Evolutionary conservation across 805 yeast species (phyloP), one percentile per base, ranked within the genome.

Genomic region (Brettanomyces sp.): DNA sequence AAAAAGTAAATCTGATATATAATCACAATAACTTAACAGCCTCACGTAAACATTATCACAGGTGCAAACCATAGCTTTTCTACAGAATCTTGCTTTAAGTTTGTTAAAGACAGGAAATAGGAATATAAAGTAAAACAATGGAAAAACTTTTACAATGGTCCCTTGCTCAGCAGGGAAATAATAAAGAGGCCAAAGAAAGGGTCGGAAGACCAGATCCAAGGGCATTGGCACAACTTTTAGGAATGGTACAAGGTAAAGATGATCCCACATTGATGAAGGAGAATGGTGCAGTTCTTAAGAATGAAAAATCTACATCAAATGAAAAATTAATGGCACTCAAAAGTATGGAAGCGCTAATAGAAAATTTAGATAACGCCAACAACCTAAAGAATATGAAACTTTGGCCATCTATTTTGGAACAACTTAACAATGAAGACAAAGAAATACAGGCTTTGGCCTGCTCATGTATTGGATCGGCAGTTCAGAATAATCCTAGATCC

Each of bases 111-210:
- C 18, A 18, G 18, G 18, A 18, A 18, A 18, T 18, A 18, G 18
- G 32, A 28, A 28, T 9, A 28, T 28, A 28, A 9, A 28, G 32
- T 46, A 14, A 5, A 5, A 59, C 35, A 13, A 91, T 91, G 98
- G 97, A 91, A 49, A 90, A 90, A 64, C 65, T 91, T 50, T 65
- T 91, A 51, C 86, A 89, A 55, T 91, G 99, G 99, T 89, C 97
- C 4, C 73, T 86, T 42, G 85, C 90, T 38, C 78, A 84, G 59
- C 74, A 88, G 48, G 73, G 82, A 7, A 82, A 81, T 11, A 91
- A 85, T 54, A 73, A 82, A 47, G 86, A 78, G 45, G 84, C 88
- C 1, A 73, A 73, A 44, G 74, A 66, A 3, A 76, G 70, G 50
- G 76, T 76, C 4, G 89, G 90, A 1, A 67, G 72, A 8, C 88